Evolutionary conservation across 169 alveolate genomes (phyloP).

Genomic region (Plasmodium sp.): DNA sequence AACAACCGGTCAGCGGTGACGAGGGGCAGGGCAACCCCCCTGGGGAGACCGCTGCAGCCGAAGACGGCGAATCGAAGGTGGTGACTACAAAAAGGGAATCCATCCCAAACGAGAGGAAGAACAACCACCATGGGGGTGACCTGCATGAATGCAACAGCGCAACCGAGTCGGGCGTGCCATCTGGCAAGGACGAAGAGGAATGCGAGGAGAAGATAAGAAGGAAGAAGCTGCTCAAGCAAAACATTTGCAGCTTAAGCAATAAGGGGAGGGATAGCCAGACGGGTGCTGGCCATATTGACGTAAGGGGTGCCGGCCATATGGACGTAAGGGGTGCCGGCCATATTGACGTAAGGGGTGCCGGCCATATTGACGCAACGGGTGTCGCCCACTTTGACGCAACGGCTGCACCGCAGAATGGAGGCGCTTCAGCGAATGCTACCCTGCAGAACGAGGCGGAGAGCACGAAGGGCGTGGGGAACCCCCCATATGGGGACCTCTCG

Average conservation of each 20-base stretch:
- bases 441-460: background rate
- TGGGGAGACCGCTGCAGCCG: background rate
- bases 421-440: background rate
- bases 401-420: background rate
- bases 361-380: no score
- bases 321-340: background rate
- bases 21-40: background rate
- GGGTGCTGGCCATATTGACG: background rate
- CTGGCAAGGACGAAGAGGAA: constrained; percentile 1
- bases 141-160: background rate
- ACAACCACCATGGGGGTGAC: background rate
- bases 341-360: background rate
- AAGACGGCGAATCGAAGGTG: background rate
- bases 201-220: constrained; percentile 26
- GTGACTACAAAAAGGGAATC: background rate
- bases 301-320: no score
- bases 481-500: background rate
- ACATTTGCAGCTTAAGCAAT: constrained; percentile 32
- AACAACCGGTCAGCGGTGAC: background rate
- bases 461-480: background rate
- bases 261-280: background rate
- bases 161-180: background rate
- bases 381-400: background rate
- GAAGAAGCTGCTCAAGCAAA: constrained; percentile 27
- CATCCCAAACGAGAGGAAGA: background rate